Evolutionary conservation across 1,284 basidiomycete genomes (phyloP), one percentile per base, ranked within the genome.

Genomic region (Exsudoporus floridanus): DNA sequence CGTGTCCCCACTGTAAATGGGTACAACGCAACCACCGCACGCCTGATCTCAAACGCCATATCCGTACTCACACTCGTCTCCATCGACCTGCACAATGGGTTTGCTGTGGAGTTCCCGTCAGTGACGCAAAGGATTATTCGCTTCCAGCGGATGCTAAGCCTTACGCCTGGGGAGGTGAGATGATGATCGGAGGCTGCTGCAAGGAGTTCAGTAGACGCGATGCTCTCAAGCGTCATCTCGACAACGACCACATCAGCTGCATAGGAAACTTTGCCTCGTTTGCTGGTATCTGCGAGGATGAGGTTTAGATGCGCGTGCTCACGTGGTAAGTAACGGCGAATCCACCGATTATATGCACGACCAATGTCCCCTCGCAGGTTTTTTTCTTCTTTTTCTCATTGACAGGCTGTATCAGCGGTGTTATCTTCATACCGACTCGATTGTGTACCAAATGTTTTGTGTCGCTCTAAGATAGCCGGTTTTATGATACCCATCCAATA

Each of bases 211-310:
- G 79, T 52, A 74, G 83, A 42, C 68, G 71, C 18, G 83, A 85
- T 53, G 81, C 83, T 3, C 69, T 83, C 54, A 77, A 75, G 58
- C 74, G 83, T 30, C 83, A 85, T 60, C 63, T 82, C 36, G 73
- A 75, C 46, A 80, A 78, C 46, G 49, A 55, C 4, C 74, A 74
- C 21, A 73, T 72, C 25, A 46, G 23, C 7, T 81, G 79, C 56
- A 59, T 72, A 16, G 75, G 74, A 18, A 54, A 72, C 49, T 67
- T 69, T 54, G 53, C 62, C 34, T 55, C 46, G 13, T 68, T 71
- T 35, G 59, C 67, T 12, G 58, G 21, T 35, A 41, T 66, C 16
- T 55, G 49, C 16, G 65, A 70, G 25, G 65, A 70, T 28, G 66
- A 64, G 23, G 18, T 12, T 25, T 54, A 68, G 48, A 54, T 45